phyloP scores from a whole-genome alignment of 306 rosid genomes.

The Vigna hirtella region DNA sequence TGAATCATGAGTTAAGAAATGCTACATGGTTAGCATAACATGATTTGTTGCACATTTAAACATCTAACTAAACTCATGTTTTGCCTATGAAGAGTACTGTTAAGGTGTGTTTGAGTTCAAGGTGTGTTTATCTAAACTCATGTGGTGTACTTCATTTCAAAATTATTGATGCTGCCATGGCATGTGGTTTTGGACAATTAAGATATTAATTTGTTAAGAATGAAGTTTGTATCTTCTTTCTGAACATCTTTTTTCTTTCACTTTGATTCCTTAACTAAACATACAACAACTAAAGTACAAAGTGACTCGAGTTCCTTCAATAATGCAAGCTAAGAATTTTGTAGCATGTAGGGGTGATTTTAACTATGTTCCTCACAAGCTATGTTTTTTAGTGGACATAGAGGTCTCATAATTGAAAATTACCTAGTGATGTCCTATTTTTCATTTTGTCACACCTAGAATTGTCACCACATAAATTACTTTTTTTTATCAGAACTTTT shows the following conservation, averaged over 20 bases:
- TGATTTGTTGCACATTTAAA: background rate
- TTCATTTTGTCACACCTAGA: background rate
- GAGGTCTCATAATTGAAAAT: slow-evolving; percentile 18
- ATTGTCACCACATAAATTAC: background rate
- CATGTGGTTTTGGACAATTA: too few relatives aligned
- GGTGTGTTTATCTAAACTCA: background rate
- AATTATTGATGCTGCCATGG: too few relatives aligned
- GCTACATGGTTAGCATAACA: slow-evolving; percentile 4
- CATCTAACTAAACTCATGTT: background rate
- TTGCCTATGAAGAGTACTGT: background rate
- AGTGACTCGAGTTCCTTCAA: background rate
- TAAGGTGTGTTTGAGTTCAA: background rate
- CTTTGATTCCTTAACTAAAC: too few relatives aligned
- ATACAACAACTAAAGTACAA: too few relatives aligned
- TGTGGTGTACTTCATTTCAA: too few relatives aligned
- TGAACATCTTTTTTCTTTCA: too few relatives aligned
- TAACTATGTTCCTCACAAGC: background rate
- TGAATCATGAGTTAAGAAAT: slow-evolving; percentile 44
- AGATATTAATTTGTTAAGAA: too few relatives aligned
- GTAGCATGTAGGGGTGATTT: background rate
- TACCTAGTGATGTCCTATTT: slow-evolving; percentile 1
- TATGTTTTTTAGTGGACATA: background rate
- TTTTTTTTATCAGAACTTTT: background rate
- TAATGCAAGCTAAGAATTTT: background rate
- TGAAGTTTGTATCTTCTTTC: too few relatives aligned